Percentiles rank a stretch among this genome's conserved stretches.
Evolutionary conservation across 2,329 filamentous ascomycete genomes (phyloP).

Genomic region (Epichloe elymi): DNA sequence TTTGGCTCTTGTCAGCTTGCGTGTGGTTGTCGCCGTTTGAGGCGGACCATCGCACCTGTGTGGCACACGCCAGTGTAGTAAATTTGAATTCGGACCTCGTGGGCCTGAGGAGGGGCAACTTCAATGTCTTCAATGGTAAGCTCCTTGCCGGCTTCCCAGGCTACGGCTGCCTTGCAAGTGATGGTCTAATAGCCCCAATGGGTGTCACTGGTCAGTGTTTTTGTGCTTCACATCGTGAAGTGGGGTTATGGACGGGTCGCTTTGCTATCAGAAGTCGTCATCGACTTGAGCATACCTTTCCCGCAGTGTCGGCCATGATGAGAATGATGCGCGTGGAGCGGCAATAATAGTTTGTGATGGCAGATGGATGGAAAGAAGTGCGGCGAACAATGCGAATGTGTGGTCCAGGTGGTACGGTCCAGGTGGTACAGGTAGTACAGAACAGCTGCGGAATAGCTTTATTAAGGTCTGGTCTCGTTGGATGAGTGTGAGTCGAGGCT

Average conservation of each 20-base stretch:
- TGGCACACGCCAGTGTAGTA: constrained; percentile 98
- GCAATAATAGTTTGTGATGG: neutral
- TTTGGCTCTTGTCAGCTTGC: constrained; percentile 17
- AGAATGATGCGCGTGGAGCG: neutral
- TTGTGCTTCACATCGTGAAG: constrained; percentile 1
- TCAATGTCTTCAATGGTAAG: constrained; percentile 85
- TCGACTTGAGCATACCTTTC: constrained; percentile 5
- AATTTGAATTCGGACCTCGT: constrained; percentile 95
- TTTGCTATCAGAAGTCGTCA: neutral
- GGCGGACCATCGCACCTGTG: constrained; percentile 48
- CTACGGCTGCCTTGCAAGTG: constrained; percentile 92
- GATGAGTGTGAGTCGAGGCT: neutral
- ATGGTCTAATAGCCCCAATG: constrained; percentile 54
- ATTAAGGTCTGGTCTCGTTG: neutral
- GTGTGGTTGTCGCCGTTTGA: neutral
- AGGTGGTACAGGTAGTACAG: too few relatives aligned
- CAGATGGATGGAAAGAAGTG: neutral
- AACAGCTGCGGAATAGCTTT: neutral
- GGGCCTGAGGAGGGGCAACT: constrained; percentile 70
- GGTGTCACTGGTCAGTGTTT: constrained; percentile 3
- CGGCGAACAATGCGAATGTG: too few relatives aligned
- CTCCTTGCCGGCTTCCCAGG: constrained; percentile 90
- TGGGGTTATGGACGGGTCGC: constrained; percentile 4
- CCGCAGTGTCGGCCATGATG: constrained; percentile 6
- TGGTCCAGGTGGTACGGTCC: too few relatives aligned